Evolutionary conservation across 2,329 filamentous ascomycete species (phyloP), one percentile per base, ranked within the genome.

Genomic region (Gnomoniopsis sp.): DNA sequence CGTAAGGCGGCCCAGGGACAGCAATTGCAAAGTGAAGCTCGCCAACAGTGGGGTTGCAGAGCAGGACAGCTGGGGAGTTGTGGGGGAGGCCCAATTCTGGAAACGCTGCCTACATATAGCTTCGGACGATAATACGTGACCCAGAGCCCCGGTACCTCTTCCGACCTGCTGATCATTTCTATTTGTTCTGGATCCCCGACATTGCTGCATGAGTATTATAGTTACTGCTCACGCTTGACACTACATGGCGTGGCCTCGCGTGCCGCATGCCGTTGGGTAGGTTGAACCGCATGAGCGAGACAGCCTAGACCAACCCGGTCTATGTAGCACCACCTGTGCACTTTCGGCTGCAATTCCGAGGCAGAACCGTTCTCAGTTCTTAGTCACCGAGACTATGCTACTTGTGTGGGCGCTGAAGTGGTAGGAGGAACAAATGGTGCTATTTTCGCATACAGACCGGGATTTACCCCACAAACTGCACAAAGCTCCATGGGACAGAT

Each of bases 31-130:
- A n/a, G 22, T 10, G 23, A 34, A 36, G 26, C 26, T 49, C 36
- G 48, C 52, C 41, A 21, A 43, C 33, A 19, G n/a, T n/a, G 22
- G 34, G 46, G 30, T 4, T 55, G n/a, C 46, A 23, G 21, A 3
- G 17, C n/a, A 19, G 23, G 41, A 15, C 2, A 36, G 36, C 41
- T 8, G 41, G 11, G 21, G 34, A 10, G n/a, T 46, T 43, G 46
- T 22, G 22, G 6, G 3, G 8, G 34, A 34, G 48, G 58, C 33
- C 15, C 21, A 30, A 51, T 50, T 38, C 2, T 38, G 41, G 48
- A 26, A 44, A 30, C 19, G 55, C 8, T 46, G 47, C 30, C 11
- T 34, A 58, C 53, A 60, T 60, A 58, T 58, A 60, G 49, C 30
- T 19, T 47, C 21, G 44, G 22, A 49, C 34, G 43, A 44, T 46